Base-by-base conservation (phyloP, 1,139 yeast genomes). In the Geotrichum aggregatum region DNA sequence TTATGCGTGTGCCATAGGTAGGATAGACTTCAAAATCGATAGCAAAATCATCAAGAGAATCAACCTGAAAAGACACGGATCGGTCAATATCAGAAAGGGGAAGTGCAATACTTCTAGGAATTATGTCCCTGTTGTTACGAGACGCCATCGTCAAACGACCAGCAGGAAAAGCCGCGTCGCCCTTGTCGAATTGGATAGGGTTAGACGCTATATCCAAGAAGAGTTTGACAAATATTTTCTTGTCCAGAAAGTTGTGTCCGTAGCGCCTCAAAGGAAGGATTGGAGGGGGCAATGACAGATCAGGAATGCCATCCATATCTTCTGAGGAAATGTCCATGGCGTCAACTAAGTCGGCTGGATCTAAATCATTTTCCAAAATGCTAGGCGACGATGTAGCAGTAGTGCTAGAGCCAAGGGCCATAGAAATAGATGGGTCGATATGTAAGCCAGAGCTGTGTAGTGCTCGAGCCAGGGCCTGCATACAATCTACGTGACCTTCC, bases 231-330 rank as follows among this genome's bases (percentile, higher is more conserved):
- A 89, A 81, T 2, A 87, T 88, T 63, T 87, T 88, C 65, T 84
- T 87, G 63, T 92, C 98, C 63, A 92, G 72, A 71, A 89, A 92
- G 68, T 89, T 92, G 70, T 92, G 98, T 7, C 98, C 98, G 65
- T 92, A 92, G 60, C 95, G 78, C 63, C 97, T 77, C 52, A 92
- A 73, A 0, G 98, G 98, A 47, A 92, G 80, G 51, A 92, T 88
- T 10, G 98, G 98, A 0, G 98, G 98, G 0, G 98, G 98, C 53
- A 92, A 75, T 34, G 89, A 82, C 54, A 92, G 76, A 62, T 88
- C 96, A 0, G 98, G 98, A 48, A 92, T 91, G 21, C 83, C 77
- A 61, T 87, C 95, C 2, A 77, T 71, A 52, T 76, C 80, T 18
- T 42, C 55, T 1, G 41, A 31, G 10, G 61, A 60, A 14, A 62